These are phyloP conservation scores for Saposhnikovia divaricata DNA, from an alignment of 129 eudicot species.

Conservation along the genomic window DNA sequence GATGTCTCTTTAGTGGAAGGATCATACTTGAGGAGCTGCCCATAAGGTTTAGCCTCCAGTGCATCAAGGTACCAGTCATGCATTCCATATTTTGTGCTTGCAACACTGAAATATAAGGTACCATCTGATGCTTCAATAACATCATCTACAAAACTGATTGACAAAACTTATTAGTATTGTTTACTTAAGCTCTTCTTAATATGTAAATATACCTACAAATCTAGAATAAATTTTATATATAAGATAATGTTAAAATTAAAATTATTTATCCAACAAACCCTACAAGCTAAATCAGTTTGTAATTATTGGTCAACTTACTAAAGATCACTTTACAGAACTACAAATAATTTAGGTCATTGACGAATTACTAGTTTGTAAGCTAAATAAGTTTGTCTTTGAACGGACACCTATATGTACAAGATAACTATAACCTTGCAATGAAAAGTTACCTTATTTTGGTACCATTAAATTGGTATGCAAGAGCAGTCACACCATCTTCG, in stretches of 20 bases:
- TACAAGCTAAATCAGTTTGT: neutral
- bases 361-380: neutral
- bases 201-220: too few relatives aligned
- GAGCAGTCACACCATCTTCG: slow-evolving; percentile 52
- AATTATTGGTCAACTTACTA: neutral
- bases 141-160: slow-evolving; percentile 66
- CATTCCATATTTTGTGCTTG: slow-evolving; percentile 67
- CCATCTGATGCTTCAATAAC: slow-evolving; percentile 68
- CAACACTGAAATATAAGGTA: slow-evolving; percentile 59
- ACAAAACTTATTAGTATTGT: neutral
- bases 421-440: neutral
- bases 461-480: slow-evolving; percentile 57
- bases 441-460: slow-evolving; percentile 35
- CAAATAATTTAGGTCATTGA: too few relatives aligned
- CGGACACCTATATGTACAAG: too few relatives aligned
- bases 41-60: slow-evolving; percentile 75
- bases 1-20: slow-evolving; percentile 39
- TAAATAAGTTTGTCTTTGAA: neutral
- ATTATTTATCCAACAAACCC: too few relatives aligned
- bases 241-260: too few relatives aligned
- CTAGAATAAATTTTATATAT: too few relatives aligned
- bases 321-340: neutral
- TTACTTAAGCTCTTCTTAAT: neutral
- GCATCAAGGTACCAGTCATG: slow-evolving; percentile 54
- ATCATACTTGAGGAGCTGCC: slow-evolving; percentile 63